A percentile compares a stretch with the other conserved stretches of the same genome.
Evolutionary conservation across 345 rosid genomes (phyloP).

Genomic region (Rhodamnia rubescens): DNA sequence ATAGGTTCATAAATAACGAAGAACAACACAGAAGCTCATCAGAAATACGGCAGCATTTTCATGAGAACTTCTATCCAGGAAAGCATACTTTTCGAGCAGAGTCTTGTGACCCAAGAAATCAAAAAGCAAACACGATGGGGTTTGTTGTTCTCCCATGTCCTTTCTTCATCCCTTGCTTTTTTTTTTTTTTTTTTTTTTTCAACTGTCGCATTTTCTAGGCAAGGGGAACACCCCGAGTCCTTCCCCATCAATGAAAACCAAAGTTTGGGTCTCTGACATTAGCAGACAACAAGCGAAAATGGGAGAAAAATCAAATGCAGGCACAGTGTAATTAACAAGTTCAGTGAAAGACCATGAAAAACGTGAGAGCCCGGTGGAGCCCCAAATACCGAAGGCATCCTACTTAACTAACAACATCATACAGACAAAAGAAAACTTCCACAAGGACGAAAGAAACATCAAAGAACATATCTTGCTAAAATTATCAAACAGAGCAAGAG

Average conservation of each 20-base stretch:
- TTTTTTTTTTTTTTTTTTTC: neutral
- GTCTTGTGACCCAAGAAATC: neutral
- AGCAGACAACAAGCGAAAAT: neutral
- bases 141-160: neutral
- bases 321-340: neutral
- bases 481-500: neutral
- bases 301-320: neutral
- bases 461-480: neutral
- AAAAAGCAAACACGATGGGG: neutral
- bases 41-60: neutral
- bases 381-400: neutral
- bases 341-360: neutral
- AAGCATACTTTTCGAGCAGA: neutral
- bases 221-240: neutral
- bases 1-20: neutral
- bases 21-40: neutral
- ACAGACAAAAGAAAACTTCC: neutral
- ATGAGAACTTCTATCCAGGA: neutral
- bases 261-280: neutral
- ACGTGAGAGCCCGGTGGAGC: neutral
- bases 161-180: neutral
- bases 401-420: neutral
- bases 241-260: neutral
- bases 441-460: neutral
- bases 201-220: neutral